phyloP scores from a whole-genome alignment of 495 filamentous ascomycete species.

The Terfezia claveryi region DNA sequence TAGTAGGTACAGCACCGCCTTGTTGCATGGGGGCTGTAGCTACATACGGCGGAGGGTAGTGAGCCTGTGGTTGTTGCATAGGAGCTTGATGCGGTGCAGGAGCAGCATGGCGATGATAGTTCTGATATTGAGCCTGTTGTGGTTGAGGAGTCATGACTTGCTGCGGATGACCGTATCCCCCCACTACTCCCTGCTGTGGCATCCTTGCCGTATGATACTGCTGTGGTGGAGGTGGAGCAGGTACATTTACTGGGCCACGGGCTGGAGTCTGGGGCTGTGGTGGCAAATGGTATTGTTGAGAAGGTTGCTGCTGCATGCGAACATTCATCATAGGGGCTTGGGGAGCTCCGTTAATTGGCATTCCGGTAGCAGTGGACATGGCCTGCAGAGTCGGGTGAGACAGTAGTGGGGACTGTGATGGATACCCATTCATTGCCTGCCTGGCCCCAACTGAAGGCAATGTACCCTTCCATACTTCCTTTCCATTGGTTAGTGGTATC shows the following conservation, averaged over 20 bases:
- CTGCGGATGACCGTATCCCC: not conserved
- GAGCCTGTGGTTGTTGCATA: too few species aligned
- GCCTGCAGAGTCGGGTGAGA: not conserved
- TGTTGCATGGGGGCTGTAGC: too few species aligned
- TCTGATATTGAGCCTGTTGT: not conserved
- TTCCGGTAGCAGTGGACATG: constrained; percentile 1
- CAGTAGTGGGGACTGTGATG: constrained; percentile 13
- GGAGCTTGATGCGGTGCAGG: not conserved
- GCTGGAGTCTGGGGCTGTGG: constrained; percentile 4
- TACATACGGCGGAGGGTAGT: too few species aligned
- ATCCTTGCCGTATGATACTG: not conserved
- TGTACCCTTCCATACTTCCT: constrained; percentile 34
- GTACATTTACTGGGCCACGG: not conserved
- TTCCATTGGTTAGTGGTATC: constrained; percentile 28
- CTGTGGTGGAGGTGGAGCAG: constrained; percentile 5
- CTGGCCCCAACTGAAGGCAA: constrained; percentile 4
- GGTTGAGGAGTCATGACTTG: not conserved
- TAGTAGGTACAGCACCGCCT: not conserved
- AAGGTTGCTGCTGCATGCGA: constrained; percentile 2
- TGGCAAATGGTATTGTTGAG: constrained; percentile 1
- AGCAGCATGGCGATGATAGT: constrained; percentile 8
- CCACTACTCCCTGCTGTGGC: not conserved
- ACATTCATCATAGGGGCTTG: constrained; percentile 12
- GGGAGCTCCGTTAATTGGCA: constrained; percentile 8
- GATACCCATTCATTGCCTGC: constrained; percentile 4